Evolutionary conservation across 1,284 basidiomycete species (phyloP).

Genomic region (Fomitiporia mediterranea): DNA sequence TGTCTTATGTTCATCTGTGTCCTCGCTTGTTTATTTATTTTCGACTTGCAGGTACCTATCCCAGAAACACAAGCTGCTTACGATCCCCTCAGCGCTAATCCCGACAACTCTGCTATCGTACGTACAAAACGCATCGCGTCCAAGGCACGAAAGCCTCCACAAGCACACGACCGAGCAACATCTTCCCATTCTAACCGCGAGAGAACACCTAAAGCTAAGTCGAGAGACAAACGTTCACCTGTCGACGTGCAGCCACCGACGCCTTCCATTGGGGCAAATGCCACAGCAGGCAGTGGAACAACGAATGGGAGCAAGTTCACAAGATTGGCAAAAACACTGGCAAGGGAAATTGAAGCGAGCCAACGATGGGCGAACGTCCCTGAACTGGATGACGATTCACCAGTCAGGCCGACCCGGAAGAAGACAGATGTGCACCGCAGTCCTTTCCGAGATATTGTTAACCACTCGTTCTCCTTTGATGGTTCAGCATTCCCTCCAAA

Average conservation of each 20-base stretch:
- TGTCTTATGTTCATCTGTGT: neutral
- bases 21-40: neutral
- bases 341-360: slow-evolving; percentile 49
- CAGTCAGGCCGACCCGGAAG: neutral
- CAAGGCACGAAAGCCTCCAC: neutral
- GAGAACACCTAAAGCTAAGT: slow-evolving; percentile 29
- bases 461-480: slow-evolving; percentile 1
- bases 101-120: neutral
- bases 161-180: slow-evolving; percentile 5
- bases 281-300: slow-evolving; percentile 21
- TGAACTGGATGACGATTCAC: slow-evolving; percentile 14
- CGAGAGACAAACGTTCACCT: slow-evolving; percentile 36
- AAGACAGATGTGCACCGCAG: slow-evolving; percentile 5
- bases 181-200: slow-evolving; percentile 27
- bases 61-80: slow-evolving; percentile 14
- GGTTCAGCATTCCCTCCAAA: neutral
- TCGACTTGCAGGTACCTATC: slow-evolving; percentile 1
- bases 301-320: slow-evolving; percentile 42
- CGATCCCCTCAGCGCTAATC: slow-evolving; percentile 17
- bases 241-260: slow-evolving; percentile 54
- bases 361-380: slow-evolving; percentile 24
- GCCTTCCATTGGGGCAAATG: slow-evolving; percentile 33
- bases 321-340: slow-evolving; percentile 49
- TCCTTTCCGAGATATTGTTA: slow-evolving; percentile 17
- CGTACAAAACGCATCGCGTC: slow-evolving; percentile 2